A percentile compares a stretch with the other conserved stretches of the same genome.
These are phyloP conservation scores for Spiraea crenata DNA, from an alignment of 331 rosid genomes.

Conservation along the genomic window DNA sequence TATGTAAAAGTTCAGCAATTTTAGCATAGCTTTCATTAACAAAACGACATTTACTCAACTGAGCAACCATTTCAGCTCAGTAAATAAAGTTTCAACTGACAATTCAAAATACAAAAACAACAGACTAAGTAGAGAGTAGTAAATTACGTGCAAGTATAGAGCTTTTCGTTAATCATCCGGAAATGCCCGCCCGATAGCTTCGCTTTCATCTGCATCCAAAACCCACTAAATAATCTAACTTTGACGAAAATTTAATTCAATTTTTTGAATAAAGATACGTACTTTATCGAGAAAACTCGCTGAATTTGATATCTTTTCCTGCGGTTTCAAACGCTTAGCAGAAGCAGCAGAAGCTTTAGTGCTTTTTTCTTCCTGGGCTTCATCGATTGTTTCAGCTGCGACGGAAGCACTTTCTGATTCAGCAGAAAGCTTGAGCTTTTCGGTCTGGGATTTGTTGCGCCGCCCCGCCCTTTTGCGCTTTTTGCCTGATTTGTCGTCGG, in stretches of 20 bases:
- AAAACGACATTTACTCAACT: not conserved
- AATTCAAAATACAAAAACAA: not conserved
- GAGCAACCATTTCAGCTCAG: not conserved
- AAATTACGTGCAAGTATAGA: conserved; percentile 90
- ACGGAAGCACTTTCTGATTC: not conserved
- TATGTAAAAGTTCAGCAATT: not conserved
- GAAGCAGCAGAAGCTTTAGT: conserved; percentile 24
- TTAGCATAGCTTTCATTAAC: not conserved
- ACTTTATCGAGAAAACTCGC: conserved; percentile 74
- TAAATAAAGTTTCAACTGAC: not conserved
- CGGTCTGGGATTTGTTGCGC: conserved; percentile 21
- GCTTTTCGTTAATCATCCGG: conserved; percentile 95
- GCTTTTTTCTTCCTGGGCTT: not conserved
- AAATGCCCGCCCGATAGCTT: conserved; percentile 91
- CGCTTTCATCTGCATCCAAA: conserved; percentile 71
- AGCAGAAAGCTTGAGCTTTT: conserved; percentile 5
- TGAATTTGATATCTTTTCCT: conserved; percentile 35
- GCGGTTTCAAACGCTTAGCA: conserved; percentile 32
- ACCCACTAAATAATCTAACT: not conserved
- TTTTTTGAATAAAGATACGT: not conserved
- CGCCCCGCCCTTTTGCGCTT: conserved; percentile 52
- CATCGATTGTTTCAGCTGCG: conserved; percentile 11
- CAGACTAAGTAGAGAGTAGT: not conserved
- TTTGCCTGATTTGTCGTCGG: conserved; percentile 32
- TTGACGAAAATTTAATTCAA: not conserved